Evolutionary conservation across 345 rosid genomes (phyloP).

Genomic region (Gossypium turneri): DNA sequence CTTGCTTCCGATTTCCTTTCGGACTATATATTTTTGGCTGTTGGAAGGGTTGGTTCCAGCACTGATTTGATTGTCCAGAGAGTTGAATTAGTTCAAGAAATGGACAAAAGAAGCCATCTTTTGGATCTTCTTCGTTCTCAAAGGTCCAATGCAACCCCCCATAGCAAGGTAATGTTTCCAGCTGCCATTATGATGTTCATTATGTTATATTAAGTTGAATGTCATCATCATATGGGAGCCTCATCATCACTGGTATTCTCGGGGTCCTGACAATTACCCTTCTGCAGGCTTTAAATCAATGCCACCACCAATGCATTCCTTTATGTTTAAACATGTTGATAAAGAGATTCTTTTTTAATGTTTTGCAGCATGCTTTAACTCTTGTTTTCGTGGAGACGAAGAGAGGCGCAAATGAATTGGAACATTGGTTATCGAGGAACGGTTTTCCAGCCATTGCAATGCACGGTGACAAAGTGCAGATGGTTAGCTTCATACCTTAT

Average conservation of each 20-base stretch:
- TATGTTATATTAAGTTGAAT: not conserved
- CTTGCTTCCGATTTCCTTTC: constrained; percentile 85
- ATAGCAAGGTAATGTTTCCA: constrained; percentile 54
- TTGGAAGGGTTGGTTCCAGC: constrained; percentile 98
- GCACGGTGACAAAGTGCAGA: constrained; percentile 95
- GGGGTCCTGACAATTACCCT: not conserved
- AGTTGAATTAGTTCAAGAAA: constrained; percentile 84
- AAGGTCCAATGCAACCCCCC: constrained; percentile 55
- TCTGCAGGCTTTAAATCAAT: not conserved
- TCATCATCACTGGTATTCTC: not conserved
- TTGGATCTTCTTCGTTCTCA: constrained; percentile 98
- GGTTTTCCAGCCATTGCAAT: constrained; percentile 91
- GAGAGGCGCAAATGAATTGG: constrained; percentile 88
- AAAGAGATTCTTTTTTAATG: not conserved
- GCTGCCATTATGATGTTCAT: not conserved
- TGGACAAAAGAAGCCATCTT: constrained; percentile 93
- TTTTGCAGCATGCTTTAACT: constrained; percentile 84
- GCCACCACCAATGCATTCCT: not conserved
- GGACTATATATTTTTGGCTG: constrained; percentile 83
- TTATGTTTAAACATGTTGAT: not conserved
- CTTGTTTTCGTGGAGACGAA: constrained; percentile 99
- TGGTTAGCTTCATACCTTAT: constrained; percentile 33
- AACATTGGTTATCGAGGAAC: constrained; percentile 72
- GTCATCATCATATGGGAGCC: not conserved
- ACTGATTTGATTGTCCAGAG: constrained; percentile 93